A percentile compares a stretch with the other conserved stretches of the same genome.
Evolutionary conservation across 1,284 basidiomycete species (phyloP).

Genomic region (Cryptococcus amylolentus): DNA sequence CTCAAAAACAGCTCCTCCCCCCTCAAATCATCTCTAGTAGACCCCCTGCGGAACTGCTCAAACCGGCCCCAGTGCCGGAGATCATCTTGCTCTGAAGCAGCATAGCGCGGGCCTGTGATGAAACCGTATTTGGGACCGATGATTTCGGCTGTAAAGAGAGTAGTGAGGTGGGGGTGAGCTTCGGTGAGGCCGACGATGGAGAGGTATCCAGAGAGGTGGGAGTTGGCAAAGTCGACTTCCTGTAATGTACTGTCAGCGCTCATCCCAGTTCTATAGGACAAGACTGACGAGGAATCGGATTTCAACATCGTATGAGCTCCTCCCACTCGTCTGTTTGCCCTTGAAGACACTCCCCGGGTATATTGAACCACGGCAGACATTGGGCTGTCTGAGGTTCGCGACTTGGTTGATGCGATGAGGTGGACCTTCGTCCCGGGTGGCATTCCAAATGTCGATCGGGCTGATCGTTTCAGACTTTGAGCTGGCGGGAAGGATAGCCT

Average conservation of each 20-base stretch:
- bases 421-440: slow-evolving; percentile 8
- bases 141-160: slow-evolving; percentile 91
- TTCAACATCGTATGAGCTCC: slow-evolving; percentile 78
- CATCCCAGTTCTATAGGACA: neutral
- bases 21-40: slow-evolving; percentile 57
- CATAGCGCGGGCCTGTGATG: slow-evolving; percentile 71
- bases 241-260: slow-evolving; percentile 40
- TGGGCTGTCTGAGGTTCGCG: slow-evolving; percentile 66
- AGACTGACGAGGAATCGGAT: slow-evolving; percentile 71
- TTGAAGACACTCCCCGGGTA: slow-evolving; percentile 73
- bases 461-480: neutral
- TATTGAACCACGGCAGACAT: slow-evolving; percentile 69
- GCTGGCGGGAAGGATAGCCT: slow-evolving; percentile 22
- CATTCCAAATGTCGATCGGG: neutral
- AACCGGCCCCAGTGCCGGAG: slow-evolving; percentile 88
- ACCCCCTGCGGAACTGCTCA: slow-evolving; percentile 74
- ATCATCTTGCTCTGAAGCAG: slow-evolving; percentile 80
- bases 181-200: slow-evolving; percentile 83
- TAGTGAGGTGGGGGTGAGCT: slow-evolving; percentile 84
- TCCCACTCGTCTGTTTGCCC: slow-evolving; percentile 77
- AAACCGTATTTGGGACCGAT: slow-evolving; percentile 81
- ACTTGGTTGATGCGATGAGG: slow-evolving; percentile 65
- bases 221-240: slow-evolving; percentile 77
- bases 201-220: slow-evolving; percentile 79
- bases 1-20: slow-evolving; percentile 70